Conservation (phyloP, 331 rosid species). For the Prunus yedoensis region DNA sequence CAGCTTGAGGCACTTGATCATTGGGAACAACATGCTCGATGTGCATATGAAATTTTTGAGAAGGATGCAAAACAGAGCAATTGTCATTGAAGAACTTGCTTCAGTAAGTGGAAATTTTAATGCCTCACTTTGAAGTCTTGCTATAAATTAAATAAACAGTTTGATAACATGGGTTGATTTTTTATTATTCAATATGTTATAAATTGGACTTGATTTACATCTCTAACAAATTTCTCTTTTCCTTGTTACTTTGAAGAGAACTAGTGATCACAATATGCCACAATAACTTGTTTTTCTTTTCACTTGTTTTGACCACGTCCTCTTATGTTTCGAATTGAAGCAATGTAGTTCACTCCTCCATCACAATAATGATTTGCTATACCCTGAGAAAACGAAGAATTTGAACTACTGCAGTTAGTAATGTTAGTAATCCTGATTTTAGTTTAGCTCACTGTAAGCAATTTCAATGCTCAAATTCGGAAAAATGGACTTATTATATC, state of each 20-base stretch:
- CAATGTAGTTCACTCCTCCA: too few species aligned
- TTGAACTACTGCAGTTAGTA: too few species aligned
- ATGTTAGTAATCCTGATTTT: too few species aligned
- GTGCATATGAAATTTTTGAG: constrained; percentile 91
- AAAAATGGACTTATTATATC: too few species aligned
- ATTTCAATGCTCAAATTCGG: too few species aligned
- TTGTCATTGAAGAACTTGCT: constrained; percentile 95
- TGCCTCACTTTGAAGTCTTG: neutral
- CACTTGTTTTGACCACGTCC: neutral
- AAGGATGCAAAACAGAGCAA: constrained; percentile 89
- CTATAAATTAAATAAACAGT: neutral
- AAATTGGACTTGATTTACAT: neutral
- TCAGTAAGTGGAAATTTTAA: constrained; percentile 54
- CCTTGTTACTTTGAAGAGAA: neutral
- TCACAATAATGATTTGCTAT: too few species aligned
- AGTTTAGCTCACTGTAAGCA: too few species aligned
- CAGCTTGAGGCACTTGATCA: constrained; percentile 96
- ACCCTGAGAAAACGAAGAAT: too few species aligned
- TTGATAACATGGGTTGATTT: neutral
- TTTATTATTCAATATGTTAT: neutral
- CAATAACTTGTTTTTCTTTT: neutral
- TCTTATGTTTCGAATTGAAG: neutral
- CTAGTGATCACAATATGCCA: neutral
- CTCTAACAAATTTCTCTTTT: neutral
- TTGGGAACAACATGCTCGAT: constrained; percentile 94